Evolutionary conservation across 1,284 basidiomycete species (phyloP).

Genomic region (Calocybe gambosa): DNA sequence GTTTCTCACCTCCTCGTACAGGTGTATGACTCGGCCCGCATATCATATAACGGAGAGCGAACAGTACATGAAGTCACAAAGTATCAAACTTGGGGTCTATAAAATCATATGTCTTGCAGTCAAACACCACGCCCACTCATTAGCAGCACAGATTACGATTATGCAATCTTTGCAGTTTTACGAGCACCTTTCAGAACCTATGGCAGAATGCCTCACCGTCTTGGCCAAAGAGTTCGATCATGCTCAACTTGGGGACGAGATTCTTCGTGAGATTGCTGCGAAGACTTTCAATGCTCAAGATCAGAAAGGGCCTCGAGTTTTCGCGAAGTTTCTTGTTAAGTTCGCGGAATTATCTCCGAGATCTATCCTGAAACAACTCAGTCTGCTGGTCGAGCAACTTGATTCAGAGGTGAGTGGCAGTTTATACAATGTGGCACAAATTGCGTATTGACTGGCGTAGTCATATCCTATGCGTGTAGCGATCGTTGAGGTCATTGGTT

Average conservation of each 20-base stretch:
- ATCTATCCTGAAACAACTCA: slow-evolving; percentile 87
- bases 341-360: slow-evolving; percentile 82
- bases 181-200: slow-evolving; percentile 90
- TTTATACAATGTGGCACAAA: background rate
- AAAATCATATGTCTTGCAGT: slow-evolving; percentile 90
- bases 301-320: slow-evolving; percentile 82
- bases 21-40: slow-evolving; percentile 81
- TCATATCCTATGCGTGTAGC: slow-evolving; percentile 96
- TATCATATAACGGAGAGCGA: slow-evolving; percentile 87
- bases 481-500: slow-evolving; percentile 81
- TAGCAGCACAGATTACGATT: slow-evolving; percentile 84
- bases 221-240: slow-evolving; percentile 88
- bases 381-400: slow-evolving; percentile 77
- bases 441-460: slow-evolving; percentile 32
- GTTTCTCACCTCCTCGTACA: slow-evolving; percentile 23
- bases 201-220: slow-evolving; percentile 85
- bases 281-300: slow-evolving; percentile 80
- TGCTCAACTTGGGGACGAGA: slow-evolving; percentile 84
- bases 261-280: slow-evolving; percentile 78
- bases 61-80: slow-evolving; percentile 75
- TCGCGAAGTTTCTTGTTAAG: slow-evolving; percentile 80
- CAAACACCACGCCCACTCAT: slow-evolving; percentile 84
- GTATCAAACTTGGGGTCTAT: slow-evolving; percentile 74
- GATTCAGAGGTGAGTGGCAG: slow-evolving; percentile 81
- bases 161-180: slow-evolving; percentile 91